Base-by-base conservation (phyloP, 345 rosid genomes). In the Salix exigua region DNA sequence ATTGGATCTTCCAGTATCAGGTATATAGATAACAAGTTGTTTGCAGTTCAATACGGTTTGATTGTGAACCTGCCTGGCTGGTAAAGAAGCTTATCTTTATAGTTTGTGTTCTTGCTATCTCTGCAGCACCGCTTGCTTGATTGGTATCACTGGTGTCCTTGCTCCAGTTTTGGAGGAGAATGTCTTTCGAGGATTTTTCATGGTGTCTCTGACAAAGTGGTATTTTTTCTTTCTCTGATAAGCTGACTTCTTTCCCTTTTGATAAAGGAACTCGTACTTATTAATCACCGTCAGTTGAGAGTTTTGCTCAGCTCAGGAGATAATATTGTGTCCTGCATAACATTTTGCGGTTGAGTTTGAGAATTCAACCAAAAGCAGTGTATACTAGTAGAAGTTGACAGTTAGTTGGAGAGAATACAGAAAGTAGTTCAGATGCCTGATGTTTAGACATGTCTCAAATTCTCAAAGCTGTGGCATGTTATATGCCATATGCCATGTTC, bases 101-200 rank as follows among this genome's bases (percentile, higher is more conserved):
- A 31, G 14, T 35, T 37, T 35, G 16, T 66, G 7, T 19, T 66
- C 31, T 75, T 71, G 10, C 76, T 73, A 74, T 48, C 71, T 7
- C 46, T 82, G 79, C 78, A 96, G 98, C 87, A 93, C 98, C 69
- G 93, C 93, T 74, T 91, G 94, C 87, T 86, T 96, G 89, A 79
- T 96, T 73, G 97, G 90, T 48, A 81, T 93, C 78, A 93, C 97
- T 14, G 98, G 98, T 65, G 70, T 93, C 85, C 87, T 93, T 77
- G 99, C 99, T 77, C 99, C 99, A 64, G 65, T 96, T 75, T 93
- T 96, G 44, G 99, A 96, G 83, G 99, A 96, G 86, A 91, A 92
- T 5, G 85, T 96, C 19, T 95, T 96, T 83, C 97, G 99, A 74
- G 99, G 98, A 51, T 96, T 96, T 86, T 87, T 96, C 67, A 88